Conservation (phyloP, 2,329 filamentous ascomycete genomes). For the Verruconis gallopava region DNA sequence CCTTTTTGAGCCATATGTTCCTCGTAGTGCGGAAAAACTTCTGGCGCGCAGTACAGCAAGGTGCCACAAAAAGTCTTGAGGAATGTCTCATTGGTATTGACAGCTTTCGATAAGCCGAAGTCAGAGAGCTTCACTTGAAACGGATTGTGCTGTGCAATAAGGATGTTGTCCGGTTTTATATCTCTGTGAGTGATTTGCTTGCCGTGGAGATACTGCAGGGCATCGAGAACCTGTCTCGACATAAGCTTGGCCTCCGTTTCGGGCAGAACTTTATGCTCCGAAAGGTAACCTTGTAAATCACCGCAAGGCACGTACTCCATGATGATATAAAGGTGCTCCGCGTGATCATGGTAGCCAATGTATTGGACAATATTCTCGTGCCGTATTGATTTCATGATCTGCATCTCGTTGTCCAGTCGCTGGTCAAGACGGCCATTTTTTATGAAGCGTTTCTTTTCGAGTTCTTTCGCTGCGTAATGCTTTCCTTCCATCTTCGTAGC, state of each 20-base stretch:
- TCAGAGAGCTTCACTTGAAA: conserved; percentile 85
- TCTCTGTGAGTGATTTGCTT: conserved; percentile 94
- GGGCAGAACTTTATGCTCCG: conserved; percentile 45
- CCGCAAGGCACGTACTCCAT: conserved; percentile 86
- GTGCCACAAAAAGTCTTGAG: conserved; percentile 95
- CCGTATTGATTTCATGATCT: conserved; percentile 74
- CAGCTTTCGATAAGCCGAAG: conserved; percentile 91
- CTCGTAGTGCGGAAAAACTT: conserved; percentile 72
- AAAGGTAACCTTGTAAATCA: conserved; percentile 66
- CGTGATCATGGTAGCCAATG: conserved; percentile 75
- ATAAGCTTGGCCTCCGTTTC: conserved; percentile 61
- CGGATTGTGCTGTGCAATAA: conserved; percentile 61
- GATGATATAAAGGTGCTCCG: conserved; percentile 77
- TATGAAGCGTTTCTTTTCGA: conserved; percentile 65
- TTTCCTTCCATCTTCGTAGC: conserved; percentile 73
- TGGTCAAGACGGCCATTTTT: conserved; percentile 83
- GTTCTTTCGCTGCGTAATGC: conserved; percentile 82
- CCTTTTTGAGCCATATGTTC: conserved; percentile 48
- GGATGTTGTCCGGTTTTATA: conserved; percentile 95
- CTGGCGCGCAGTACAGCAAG: conserved; percentile 86
- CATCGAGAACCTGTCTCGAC: conserved; percentile 63
- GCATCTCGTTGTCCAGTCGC: conserved; percentile 94
- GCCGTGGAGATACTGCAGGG: conserved; percentile 73
- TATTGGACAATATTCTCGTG: conserved; percentile 90
- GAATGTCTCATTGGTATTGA: conserved; percentile 81